A percentile compares a stretch with the other conserved stretches of the same genome.
Evolutionary conservation across 2,329 filamentous ascomycete species (phyloP).

Genomic region (Ascochyta lentis): DNA sequence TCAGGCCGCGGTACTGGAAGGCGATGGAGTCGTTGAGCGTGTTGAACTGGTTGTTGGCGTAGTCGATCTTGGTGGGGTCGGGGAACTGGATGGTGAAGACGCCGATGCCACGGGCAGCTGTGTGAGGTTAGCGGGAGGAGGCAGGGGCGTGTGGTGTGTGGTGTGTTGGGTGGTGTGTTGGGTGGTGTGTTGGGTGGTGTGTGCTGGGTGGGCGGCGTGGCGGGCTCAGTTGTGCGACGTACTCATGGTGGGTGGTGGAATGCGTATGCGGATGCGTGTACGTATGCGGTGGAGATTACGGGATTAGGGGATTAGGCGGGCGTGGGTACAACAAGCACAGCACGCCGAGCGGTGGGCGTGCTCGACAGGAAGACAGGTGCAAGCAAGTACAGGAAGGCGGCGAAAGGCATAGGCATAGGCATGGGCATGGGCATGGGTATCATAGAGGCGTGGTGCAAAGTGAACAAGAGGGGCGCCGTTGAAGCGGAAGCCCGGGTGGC

Average conservation of each 20-base stretch:
- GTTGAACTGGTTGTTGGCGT: constrained; percentile 40
- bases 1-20: constrained; percentile 48
- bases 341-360: constrained; percentile 11
- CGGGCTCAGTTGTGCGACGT: constrained; percentile 18
- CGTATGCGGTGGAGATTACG: constrained; percentile 7
- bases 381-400: neutral
- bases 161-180: neutral
- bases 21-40: constrained; percentile 40
- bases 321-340: no score
- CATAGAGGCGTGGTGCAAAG: neutral
- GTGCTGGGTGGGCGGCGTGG: constrained; percentile 2
- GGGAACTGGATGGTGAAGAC: constrained; percentile 48
- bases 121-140: constrained; percentile 20
- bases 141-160: neutral
- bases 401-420: neutral
- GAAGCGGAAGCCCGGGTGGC: constrained; percentile 13
- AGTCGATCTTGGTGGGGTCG: constrained; percentile 38
- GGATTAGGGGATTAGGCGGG: no score
- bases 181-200: no score
- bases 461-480: constrained; percentile 9
- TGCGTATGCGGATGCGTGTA: no score
- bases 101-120: constrained; percentile 45
- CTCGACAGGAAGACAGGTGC: constrained; percentile 21
- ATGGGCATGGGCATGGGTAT: neutral
- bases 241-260: constrained; percentile 46